phyloP scores from a whole-genome alignment of 2,329 filamentous ascomycete species.

The Neopestalotiopsis rosae region DNA sequence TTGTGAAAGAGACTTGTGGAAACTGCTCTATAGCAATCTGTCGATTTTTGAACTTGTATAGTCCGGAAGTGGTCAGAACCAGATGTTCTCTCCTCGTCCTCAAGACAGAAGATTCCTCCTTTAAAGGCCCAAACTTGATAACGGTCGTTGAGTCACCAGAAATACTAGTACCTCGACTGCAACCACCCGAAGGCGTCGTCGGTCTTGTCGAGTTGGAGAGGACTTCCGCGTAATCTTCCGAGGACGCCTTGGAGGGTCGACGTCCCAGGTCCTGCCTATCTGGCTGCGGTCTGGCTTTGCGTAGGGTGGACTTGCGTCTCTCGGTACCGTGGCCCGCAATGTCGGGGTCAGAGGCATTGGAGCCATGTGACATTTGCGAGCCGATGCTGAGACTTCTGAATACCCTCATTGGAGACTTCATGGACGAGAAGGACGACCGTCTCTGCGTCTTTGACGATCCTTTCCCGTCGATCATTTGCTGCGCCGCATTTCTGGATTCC shows the following conservation, averaged over 20 bases:
- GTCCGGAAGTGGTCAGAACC: slow-evolving; percentile 55
- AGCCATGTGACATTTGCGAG: slow-evolving; percentile 33
- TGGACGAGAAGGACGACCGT: slow-evolving; percentile 35
- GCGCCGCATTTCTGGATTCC: slow-evolving; percentile 30
- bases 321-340: slow-evolving; percentile 21
- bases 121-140: slow-evolving; percentile 52
- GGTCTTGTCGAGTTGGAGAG: slow-evolving; percentile 36
- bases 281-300: slow-evolving; percentile 30
- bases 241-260: slow-evolving; percentile 36
- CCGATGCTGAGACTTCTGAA: slow-evolving; percentile 38
- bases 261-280: slow-evolving; percentile 33
- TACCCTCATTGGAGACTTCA: slow-evolving; percentile 29
- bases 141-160: slow-evolving; percentile 35
- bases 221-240: slow-evolving; percentile 31
- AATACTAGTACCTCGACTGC: slow-evolving; percentile 34
- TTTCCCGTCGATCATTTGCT: slow-evolving; percentile 27
- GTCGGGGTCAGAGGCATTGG: slow-evolving; percentile 33
- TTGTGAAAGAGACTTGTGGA: slow-evolving; percentile 43
- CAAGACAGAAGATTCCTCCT: slow-evolving; percentile 53
- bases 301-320: slow-evolving; percentile 29
- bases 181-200: slow-evolving; percentile 34
- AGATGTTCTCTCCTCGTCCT: slow-evolving; percentile 57
- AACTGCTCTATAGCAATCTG: slow-evolving; percentile 54
- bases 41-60: slow-evolving; percentile 56
- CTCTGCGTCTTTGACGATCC: slow-evolving; percentile 30